Evolutionary conservation across 306 rosid genomes (phyloP).

Genomic region (Glycine latifolia): DNA sequence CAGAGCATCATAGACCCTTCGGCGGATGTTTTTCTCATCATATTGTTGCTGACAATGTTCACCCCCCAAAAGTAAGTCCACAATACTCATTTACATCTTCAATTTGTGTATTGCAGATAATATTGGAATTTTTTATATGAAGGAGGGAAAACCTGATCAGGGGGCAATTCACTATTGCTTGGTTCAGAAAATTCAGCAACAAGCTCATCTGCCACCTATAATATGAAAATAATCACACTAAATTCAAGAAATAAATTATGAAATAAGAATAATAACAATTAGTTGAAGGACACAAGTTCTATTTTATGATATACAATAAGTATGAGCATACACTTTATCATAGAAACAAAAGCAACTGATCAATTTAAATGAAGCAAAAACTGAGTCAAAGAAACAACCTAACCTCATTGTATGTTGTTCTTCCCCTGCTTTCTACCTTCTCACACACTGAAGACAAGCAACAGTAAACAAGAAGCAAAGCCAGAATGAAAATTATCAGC

Average conservation of each 20-base stretch:
- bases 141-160: slow-evolving; percentile 84
- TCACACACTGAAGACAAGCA: slow-evolving; percentile 76
- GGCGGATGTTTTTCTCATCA: slow-evolving; percentile 93
- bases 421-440: slow-evolving; percentile 97
- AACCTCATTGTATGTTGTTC: slow-evolving; percentile 97
- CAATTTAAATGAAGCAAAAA: slow-evolving; percentile 18
- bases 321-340: no score
- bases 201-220: slow-evolving; percentile 98
- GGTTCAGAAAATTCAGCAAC: slow-evolving; percentile 96
- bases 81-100: slow-evolving; percentile 20
- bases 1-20: slow-evolving; percentile 97
- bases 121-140: slow-evolving; percentile 28
- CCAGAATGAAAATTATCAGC: no score
- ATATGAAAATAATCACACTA: slow-evolving; percentile 36
- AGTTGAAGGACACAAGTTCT: neutral
- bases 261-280: no score
- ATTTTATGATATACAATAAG: no score
- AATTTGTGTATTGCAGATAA: slow-evolving; percentile 30
- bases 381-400: slow-evolving; percentile 45
- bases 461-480: slow-evolving; percentile 6
- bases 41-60: slow-evolving; percentile 85
- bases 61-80: slow-evolving; percentile 37
- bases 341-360: slow-evolving; percentile 13
- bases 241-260: neutral
- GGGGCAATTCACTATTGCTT: slow-evolving; percentile 63